Conservation (phyloP, 352 stramenopile genomes). For the Bremia lactucae region DNA sequence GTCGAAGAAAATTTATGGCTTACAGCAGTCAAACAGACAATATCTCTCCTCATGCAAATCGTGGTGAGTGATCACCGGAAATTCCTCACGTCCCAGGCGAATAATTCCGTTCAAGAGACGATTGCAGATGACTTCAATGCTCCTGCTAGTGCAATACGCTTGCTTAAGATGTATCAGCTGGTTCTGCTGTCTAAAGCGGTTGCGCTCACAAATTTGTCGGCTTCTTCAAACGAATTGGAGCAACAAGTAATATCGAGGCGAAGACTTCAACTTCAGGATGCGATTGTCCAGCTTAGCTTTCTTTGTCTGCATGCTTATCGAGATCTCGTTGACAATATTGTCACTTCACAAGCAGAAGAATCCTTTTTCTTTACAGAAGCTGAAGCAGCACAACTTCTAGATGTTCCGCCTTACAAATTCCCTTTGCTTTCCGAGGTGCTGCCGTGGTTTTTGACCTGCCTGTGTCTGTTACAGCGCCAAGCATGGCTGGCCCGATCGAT, state of each 20-base stretch:
- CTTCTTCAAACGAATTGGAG: constrained; percentile 4
- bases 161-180: constrained; percentile 71
- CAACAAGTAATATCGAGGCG: constrained; percentile 5
- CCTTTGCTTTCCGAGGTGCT: constrained; percentile 56
- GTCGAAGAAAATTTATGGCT: constrained; percentile 7
- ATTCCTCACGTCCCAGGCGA: constrained; percentile 7
- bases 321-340: constrained; percentile 33
- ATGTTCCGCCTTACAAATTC: constrained; percentile 26
- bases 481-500: constrained; percentile 66
- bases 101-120: no score
- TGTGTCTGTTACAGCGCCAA: constrained; percentile 74
- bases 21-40: constrained; percentile 25
- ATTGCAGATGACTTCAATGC: not conserved
- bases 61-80: constrained; percentile 18
- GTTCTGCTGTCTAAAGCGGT: constrained; percentile 67
- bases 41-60: constrained; percentile 29
- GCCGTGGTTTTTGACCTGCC: constrained; percentile 66
- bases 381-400: constrained; percentile 21
- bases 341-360: constrained; percentile 39
- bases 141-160: constrained; percentile 16
- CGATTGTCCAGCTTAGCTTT: constrained; percentile 51
- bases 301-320: constrained; percentile 53
- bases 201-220: constrained; percentile 37
- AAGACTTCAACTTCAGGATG: constrained; percentile 56
- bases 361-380: constrained; percentile 26